Evolutionary conservation across 129 eudicot species (phyloP).

Genomic region (Pittosporum tobira): DNA sequence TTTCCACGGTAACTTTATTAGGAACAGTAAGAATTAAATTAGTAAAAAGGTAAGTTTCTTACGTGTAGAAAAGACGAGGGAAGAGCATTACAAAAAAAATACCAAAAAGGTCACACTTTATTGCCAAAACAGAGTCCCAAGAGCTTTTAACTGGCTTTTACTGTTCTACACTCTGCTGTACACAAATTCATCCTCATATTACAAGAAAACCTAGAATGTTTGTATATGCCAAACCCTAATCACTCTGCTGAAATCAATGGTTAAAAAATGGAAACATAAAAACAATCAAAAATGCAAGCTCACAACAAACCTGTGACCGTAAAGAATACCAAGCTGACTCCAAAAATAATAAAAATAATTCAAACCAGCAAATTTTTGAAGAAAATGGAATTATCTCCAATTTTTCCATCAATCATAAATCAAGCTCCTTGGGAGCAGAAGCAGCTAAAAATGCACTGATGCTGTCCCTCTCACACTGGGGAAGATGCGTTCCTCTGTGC

Average conservation of each 20-base stretch:
- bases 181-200: slow-evolving; percentile 35
- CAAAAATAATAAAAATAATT: background rate
- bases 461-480: slow-evolving; percentile 43
- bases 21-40: too few species aligned
- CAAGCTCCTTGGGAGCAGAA: slow-evolving; percentile 67
- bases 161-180: slow-evolving; percentile 50
- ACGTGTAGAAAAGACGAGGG: slow-evolving; percentile 17
- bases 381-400: slow-evolving; percentile 24
- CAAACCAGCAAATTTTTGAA: slow-evolving; percentile 21
- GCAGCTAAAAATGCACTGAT: slow-evolving; percentile 82
- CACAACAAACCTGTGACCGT: slow-evolving; percentile 37
- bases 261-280: slow-evolving; percentile 13
- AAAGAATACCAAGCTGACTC: slow-evolving; percentile 26
- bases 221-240: slow-evolving; percentile 31
- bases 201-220: slow-evolving; percentile 33
- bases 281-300: slow-evolving; percentile 48
- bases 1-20: too few species aligned
- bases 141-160: slow-evolving; percentile 26
- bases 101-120: slow-evolving; percentile 24
- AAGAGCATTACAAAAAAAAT: background rate
- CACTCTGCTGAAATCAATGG: slow-evolving; percentile 26
- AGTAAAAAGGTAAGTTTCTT: too few species aligned
- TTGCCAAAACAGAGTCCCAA: slow-evolving; percentile 12
- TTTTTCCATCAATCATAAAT: slow-evolving; percentile 25
- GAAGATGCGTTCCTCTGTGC: slow-evolving; percentile 24